A percentile compares a stretch with the other conserved stretches of the same genome.
phyloP scores from a whole-genome alignment of 164 flowering plant genomes.

The Aristolochia fimbriata region DNA sequence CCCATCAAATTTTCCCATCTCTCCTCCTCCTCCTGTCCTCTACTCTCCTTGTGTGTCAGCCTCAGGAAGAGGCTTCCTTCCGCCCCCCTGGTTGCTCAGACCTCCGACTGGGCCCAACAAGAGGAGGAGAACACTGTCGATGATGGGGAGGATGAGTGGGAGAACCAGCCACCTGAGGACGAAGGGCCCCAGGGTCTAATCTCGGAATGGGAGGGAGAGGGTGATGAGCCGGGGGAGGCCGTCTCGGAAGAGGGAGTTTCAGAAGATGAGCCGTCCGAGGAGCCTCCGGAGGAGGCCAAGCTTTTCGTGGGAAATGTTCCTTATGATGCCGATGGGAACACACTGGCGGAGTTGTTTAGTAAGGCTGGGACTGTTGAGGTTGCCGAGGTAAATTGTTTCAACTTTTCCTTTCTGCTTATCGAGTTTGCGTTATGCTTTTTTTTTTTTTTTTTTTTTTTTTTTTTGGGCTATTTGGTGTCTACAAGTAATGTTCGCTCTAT shows the following conservation, averaged over 20 bases:
- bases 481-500: background rate
- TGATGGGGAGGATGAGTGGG: slow-evolving; percentile 15
- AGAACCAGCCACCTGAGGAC: slow-evolving; percentile 13
- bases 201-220: slow-evolving; percentile 16
- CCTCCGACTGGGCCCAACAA: slow-evolving; percentile 59
- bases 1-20: slow-evolving; percentile 25
- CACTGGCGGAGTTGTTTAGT: slow-evolving; percentile 60
- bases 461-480: background rate
- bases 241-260: slow-evolving; percentile 5
- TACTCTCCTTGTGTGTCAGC: slow-evolving; percentile 8
- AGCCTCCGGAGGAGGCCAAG: slow-evolving; percentile 75
- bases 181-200: slow-evolving; percentile 11
- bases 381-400: slow-evolving; percentile 42
- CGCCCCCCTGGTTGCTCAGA: slow-evolving; percentile 30
- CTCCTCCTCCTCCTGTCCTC: slow-evolving; percentile 13
- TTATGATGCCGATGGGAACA: slow-evolving; percentile 66
- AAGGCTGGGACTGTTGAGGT: slow-evolving; percentile 77
- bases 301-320: slow-evolving; percentile 87
- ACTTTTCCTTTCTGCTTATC: too few species aligned
- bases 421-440: too few species aligned
- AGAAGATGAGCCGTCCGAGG: slow-evolving; percentile 19
- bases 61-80: slow-evolving; percentile 13
- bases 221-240: slow-evolving; percentile 4
- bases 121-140: slow-evolving; percentile 17
- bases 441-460: background rate